Conservation (phyloP, 2,329 filamentous ascomycete genomes). For the Dactylellina drechsleri region DNA sequence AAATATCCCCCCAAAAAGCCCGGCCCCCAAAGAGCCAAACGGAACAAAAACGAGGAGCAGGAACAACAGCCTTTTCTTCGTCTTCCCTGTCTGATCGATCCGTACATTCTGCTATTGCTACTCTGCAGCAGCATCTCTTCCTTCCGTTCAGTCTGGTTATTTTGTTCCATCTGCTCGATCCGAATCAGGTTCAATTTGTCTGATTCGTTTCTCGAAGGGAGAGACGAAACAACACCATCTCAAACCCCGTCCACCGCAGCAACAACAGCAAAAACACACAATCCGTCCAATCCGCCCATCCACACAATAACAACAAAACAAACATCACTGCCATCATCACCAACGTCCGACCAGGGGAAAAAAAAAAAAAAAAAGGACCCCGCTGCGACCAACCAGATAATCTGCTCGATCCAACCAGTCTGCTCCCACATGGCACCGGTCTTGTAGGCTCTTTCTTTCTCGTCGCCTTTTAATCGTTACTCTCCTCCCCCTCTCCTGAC, state of each 20-base stretch:
- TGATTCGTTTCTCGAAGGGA: conserved; percentile 5
- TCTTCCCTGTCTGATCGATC: too few relatives aligned
- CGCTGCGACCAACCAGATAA: conserved; percentile 24
- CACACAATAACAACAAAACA: conserved; percentile 14
- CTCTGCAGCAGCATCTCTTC: background rate
- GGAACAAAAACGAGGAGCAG: background rate
- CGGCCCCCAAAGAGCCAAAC: background rate
- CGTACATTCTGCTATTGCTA: too few relatives aligned
- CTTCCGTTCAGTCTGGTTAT: background rate
- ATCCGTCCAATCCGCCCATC: conserved; percentile 2
- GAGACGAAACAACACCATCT: conserved; percentile 13
- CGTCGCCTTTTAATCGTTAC: conserved; percentile 4
- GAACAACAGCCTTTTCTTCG: conserved; percentile 1
- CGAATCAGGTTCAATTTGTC: background rate
- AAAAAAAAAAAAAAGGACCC: too few relatives aligned
- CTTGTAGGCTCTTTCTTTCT: conserved; percentile 29
- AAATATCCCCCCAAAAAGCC: background rate
- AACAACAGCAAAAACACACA: conserved; percentile 12
- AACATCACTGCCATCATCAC: conserved; percentile 10
- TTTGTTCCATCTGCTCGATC: background rate
- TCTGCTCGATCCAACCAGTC: conserved; percentile 9
- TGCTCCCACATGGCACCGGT: conserved; percentile 43
- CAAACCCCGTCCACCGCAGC: conserved; percentile 2
- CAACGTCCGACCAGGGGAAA: background rate
- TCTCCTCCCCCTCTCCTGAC: conserved; percentile 18